Evolutionary conservation across 768 basidiomycete species (phyloP).

Genomic region (Hygrophorus russula): DNA sequence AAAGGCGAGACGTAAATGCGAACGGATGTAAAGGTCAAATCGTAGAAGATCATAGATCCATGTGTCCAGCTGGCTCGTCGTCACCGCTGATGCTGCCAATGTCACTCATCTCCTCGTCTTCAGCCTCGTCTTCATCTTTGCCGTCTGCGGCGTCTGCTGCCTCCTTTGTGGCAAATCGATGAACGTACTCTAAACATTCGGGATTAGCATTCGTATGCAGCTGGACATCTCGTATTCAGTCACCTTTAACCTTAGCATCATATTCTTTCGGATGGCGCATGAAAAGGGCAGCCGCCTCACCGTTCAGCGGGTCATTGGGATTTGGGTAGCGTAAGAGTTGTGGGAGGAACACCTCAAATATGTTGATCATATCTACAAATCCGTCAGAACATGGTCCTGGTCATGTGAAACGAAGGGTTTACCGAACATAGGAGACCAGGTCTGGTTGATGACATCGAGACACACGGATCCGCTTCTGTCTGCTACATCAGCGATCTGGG

Average conservation of each 20-base stretch:
- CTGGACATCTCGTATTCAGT: constrained; percentile 9
- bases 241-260: constrained; percentile 87
- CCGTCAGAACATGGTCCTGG: background rate
- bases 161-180: constrained; percentile 86
- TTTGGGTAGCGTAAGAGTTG: constrained; percentile 97
- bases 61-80: constrained; percentile 19
- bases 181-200: constrained; percentile 77
- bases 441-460: constrained; percentile 97
- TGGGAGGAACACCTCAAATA: constrained; percentile 96
- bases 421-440: constrained; percentile 99
- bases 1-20: constrained; percentile 7
- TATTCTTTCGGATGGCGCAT: constrained; percentile 98
- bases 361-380: constrained; percentile 90
- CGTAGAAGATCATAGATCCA: constrained; percentile 4
- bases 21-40: background rate
- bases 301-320: constrained; percentile 95
- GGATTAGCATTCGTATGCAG: background rate
- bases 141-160: constrained; percentile 63
- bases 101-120: constrained; percentile 83
- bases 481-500: constrained; percentile 5
- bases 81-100: constrained; percentile 73
- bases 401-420: constrained; percentile 18
- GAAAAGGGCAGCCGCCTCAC: constrained; percentile 92
- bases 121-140: constrained; percentile 57
- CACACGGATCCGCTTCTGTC: constrained; percentile 93